Conservation (phyloP, 805 yeast genomes). For the Wickerhamiella alocasiicola region DNA sequence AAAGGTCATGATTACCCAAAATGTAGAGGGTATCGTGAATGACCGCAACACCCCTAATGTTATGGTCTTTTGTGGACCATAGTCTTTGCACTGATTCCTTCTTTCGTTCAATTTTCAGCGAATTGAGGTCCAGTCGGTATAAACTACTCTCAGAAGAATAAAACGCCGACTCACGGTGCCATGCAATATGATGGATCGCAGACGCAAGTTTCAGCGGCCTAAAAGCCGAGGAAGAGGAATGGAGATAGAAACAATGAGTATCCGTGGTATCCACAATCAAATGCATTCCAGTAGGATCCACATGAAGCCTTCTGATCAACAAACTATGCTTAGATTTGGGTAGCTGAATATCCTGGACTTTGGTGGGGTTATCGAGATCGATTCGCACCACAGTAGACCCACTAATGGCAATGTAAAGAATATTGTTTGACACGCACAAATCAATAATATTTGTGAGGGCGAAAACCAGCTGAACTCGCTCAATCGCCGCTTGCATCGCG, state of each 20-base stretch:
- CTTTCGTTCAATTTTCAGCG: conserved; percentile 1
- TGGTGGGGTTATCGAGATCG: conserved; percentile 52
- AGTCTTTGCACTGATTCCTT: not conserved
- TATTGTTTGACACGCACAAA: conserved; percentile 44
- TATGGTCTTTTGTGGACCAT: not conserved
- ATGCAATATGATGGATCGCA: not conserved
- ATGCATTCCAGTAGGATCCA: conserved; percentile 43
- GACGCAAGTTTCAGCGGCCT: conserved; percentile 5
- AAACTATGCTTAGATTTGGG: conserved; percentile 20
- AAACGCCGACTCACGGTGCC: conserved; percentile 3
- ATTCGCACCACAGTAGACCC: conserved; percentile 48
- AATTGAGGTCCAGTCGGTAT: not conserved
- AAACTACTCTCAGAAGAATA: not conserved
- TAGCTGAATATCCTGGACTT: conserved; percentile 33
- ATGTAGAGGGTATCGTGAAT: conserved; percentile 1
- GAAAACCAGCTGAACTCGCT: conserved; percentile 41
- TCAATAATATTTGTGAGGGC: conserved; percentile 35
- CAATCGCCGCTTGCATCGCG: conserved; percentile 22
- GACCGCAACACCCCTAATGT: conserved; percentile 3
- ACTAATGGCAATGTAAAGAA: conserved; percentile 41
- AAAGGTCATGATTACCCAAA: not conserved
- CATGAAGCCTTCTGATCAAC: conserved; percentile 30
- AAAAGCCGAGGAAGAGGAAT: conserved; percentile 34
- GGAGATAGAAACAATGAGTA: conserved; percentile 38
- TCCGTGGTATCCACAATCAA: conserved; percentile 37